These are phyloP conservation scores for Castanea crenata DNA, from an alignment of 306 rosid species.

Conservation along the genomic window DNA sequence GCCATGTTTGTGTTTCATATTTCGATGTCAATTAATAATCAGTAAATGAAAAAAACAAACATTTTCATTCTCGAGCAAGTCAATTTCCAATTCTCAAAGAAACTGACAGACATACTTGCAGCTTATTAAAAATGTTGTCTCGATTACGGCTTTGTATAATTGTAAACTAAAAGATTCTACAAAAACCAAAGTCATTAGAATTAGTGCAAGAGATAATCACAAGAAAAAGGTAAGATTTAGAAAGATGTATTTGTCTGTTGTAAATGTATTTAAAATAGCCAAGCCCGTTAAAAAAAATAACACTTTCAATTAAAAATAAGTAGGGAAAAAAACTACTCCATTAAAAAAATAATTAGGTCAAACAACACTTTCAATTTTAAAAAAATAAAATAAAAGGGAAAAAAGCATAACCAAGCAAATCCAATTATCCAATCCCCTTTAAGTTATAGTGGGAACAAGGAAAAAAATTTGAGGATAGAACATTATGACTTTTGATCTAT, in stretches of 20 bases:
- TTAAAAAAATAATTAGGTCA: conserved; percentile 9
- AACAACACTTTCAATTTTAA: conserved; percentile 2
- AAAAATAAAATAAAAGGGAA: background rate
- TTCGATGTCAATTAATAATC: conserved; percentile 17
- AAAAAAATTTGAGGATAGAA: background rate
- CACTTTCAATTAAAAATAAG: background rate
- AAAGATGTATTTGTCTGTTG: conserved; percentile 33
- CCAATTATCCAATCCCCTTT: background rate
- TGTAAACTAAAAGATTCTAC: conserved; percentile 42
- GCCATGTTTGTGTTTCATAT: conserved; percentile 24
- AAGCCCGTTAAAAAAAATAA: background rate
- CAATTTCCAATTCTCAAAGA: conserved; percentile 26
- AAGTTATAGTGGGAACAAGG: background rate
- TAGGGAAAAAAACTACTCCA: background rate
- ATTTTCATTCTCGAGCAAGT: conserved; percentile 27
- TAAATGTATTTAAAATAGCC: background rate
- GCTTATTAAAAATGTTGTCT: conserved; percentile 25
- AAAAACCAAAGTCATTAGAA: conserved; percentile 21
- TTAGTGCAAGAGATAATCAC: conserved; percentile 29
- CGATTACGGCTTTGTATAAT: conserved; percentile 20
- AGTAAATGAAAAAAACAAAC: conserved; percentile 12
- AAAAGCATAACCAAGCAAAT: background rate
- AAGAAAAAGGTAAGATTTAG: conserved; percentile 24
- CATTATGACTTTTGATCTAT: no score
- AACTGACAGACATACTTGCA: conserved; percentile 79